Base-by-base conservation (phyloP, 768 basidiomycete genomes). In the Lactarius vividus region DNA sequence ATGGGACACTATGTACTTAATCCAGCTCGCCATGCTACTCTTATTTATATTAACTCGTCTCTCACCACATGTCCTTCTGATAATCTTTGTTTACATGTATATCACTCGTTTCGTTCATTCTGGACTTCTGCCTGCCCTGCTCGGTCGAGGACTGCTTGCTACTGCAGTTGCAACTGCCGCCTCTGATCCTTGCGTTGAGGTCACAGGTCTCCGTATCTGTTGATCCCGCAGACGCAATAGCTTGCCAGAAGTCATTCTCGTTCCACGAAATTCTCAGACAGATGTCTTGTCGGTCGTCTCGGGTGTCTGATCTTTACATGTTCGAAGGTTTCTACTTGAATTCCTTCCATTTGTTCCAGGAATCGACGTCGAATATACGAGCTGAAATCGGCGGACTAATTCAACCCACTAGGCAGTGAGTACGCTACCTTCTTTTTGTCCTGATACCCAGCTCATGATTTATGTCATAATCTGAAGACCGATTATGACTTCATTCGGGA, bases 401-500 rank as follows among this genome's bases (percentile, higher is more conserved):
- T 72, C 70, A 2, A 83, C 84, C 3, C 75, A 74, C 46, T 88
- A 81, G 55, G 73, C 73, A 67, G 85, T 84, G 64, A 62, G 75
- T 55, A 7, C 15, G 11, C 37, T 56, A 9, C 37, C 10, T 15
- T 0, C 35, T 5, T 40, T 42, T 4, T 31, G 16, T 10, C 13
- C 3, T 3, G 11, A 11, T 20, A 5, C 13, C 37, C 26, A 10
- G 16, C 33, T 66, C 11, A 62, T 26, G 2, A 15, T 39, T 39
- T 15, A 7, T 35, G 37, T 16, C 37, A 39, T 39, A 5, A 39
- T 15, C 5, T 5, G 6, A 88, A 88, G 84, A 85, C 85, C 9
- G 87, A 88, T 67, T 88, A 85, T 67, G 85, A 86, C 71, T 87
- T 88, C 74, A 87, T 82, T 70, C 77, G 76, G 54, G 86, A 80